These are phyloP conservation scores for Prunella vulgaris DNA, from an alignment of 257 asterid genomes.

Conservation along the genomic window DNA sequence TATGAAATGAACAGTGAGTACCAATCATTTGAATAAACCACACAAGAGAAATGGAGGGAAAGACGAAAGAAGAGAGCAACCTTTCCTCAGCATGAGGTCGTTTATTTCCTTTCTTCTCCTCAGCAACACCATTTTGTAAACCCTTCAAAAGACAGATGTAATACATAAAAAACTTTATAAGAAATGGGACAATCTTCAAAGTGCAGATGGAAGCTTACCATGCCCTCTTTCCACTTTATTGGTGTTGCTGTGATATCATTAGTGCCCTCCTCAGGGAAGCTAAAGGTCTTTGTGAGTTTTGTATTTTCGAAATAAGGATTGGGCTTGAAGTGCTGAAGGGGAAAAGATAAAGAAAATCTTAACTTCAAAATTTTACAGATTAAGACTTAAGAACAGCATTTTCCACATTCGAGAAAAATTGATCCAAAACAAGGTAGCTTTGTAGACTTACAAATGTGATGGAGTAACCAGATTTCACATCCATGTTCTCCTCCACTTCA, in stretches of 20 bases:
- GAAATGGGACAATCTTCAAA: not conserved
- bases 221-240: constrained; percentile 91
- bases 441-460: constrained; percentile 69
- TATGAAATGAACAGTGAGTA: not conserved
- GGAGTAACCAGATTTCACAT: constrained; percentile 90
- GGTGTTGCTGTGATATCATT: constrained; percentile 72
- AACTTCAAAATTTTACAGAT: constrained; percentile 3
- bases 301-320: constrained; percentile 83
- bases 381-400: not conserved
- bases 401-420: not conserved
- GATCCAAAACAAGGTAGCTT: not conserved
- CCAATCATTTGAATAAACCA: not conserved
- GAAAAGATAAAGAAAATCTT: constrained; percentile 7
- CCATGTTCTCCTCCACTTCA: constrained; percentile 89
- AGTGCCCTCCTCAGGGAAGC: constrained; percentile 83
- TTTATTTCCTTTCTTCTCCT: constrained; percentile 80
- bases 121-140: constrained; percentile 65
- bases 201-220: constrained; percentile 42
- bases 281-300: constrained; percentile 73
- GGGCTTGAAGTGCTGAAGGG: constrained; percentile 60
- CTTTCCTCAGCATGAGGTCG: constrained; percentile 77
- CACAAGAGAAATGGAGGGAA: not conserved
- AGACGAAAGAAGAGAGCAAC: constrained; percentile 29
- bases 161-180: constrained; percentile 17
- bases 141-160: constrained; percentile 49